Evolutionary conservation across 2,329 filamentous ascomycete genomes (phyloP).

Genomic region (Nothophoma quercina): DNA sequence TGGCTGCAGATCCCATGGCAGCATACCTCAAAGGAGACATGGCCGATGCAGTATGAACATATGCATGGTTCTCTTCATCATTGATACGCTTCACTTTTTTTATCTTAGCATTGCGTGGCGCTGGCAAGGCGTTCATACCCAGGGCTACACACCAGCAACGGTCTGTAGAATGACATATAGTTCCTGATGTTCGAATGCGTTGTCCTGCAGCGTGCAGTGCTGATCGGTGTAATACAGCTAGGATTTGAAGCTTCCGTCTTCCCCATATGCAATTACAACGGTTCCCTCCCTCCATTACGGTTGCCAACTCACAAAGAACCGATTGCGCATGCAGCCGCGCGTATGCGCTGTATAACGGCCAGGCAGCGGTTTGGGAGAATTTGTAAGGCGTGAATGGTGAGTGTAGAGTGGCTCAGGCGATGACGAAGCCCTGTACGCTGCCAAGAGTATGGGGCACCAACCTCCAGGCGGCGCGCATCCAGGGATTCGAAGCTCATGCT

Average conservation of each 20-base stretch:
- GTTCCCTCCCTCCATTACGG: conserved; percentile 24
- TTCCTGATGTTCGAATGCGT: conserved; percentile 43
- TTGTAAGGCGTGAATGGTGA: not conserved
- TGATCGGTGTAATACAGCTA: conserved; percentile 37
- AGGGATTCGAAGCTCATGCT: conserved; percentile 29
- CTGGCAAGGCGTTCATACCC: conserved; percentile 34
- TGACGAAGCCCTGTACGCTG: conserved; percentile 34
- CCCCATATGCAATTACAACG: conserved; percentile 21
- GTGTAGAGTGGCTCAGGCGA: conserved; percentile 27
- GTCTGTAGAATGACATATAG: conserved; percentile 45
- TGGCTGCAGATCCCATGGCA: conserved; percentile 86
- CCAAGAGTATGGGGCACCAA: conserved; percentile 29
- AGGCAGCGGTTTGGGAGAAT: conserved; percentile 27
- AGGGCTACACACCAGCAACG: conserved; percentile 27
- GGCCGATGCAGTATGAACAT: conserved; percentile 65
- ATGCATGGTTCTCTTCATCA: conserved; percentile 19
- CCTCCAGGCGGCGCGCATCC: conserved; percentile 26
- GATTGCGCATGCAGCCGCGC: conserved; percentile 46
- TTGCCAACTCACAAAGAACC: conserved; percentile 35
- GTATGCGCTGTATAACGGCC: conserved; percentile 41
- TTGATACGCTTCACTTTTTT: conserved; percentile 27
- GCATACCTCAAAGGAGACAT: conserved; percentile 74
- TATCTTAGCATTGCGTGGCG: conserved; percentile 46
- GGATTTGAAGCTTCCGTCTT: conserved; percentile 25
- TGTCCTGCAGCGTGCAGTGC: conserved; percentile 38